phyloP scores from a whole-genome alignment of 2,329 filamentous ascomycete species.

The Alternaria sp. region DNA sequence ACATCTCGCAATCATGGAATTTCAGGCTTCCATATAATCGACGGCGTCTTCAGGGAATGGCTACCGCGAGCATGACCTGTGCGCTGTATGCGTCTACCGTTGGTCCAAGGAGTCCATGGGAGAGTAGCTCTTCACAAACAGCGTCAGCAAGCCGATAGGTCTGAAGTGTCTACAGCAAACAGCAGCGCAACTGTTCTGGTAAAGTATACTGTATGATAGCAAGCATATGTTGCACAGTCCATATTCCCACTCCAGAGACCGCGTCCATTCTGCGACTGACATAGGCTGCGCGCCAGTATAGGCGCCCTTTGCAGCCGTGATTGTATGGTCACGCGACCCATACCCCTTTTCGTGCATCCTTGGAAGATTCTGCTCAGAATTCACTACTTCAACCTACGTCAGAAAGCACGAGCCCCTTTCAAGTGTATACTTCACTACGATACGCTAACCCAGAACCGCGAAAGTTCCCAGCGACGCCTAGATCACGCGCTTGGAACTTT shows the following conservation, averaged over 20 bases:
- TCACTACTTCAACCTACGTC: background rate
- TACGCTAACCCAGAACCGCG: background rate
- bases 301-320: background rate
- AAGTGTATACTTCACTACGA: background rate
- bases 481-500: background rate
- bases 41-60: background rate
- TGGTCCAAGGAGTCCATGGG: background rate
- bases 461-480: background rate
- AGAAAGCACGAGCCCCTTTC: background rate
- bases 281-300: background rate
- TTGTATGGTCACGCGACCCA: background rate
- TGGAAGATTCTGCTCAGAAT: background rate
- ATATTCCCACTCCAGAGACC: background rate
- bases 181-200: rapidly evolving
- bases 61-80: background rate
- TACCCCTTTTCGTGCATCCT: background rate
- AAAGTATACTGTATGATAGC: background rate
- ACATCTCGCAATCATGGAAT: background rate
- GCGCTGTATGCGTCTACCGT: background rate
- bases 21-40: background rate
- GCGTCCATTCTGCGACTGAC: background rate
- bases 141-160: background rate
- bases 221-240: background rate
- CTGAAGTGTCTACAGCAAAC: background rate
- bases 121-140: background rate